phyloP scores from a whole-genome alignment of 2,329 filamentous ascomycete species.

The Endothia cerciana region DNA sequence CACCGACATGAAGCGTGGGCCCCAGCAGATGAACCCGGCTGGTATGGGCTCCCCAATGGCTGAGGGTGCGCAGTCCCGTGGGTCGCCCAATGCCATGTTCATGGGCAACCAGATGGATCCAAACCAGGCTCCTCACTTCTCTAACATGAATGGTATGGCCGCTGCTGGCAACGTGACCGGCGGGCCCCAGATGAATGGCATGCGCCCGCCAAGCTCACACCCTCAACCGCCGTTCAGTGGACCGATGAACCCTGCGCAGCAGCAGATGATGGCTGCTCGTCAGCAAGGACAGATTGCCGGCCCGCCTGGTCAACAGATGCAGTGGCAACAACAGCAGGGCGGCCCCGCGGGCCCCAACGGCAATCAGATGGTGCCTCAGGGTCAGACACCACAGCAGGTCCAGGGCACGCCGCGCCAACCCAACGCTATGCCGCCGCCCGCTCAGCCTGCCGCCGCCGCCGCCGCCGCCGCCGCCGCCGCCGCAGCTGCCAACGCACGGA shows the following conservation, averaged over 20 bases:
- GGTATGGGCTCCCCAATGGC: conserved; percentile 73
- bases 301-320: conserved; percentile 49
- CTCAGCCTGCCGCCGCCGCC: conserved; percentile 55
- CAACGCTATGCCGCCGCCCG: conserved; percentile 64
- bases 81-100: conserved; percentile 67
- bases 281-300: conserved; percentile 40
- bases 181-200: conserved; percentile 63
- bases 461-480: conserved; percentile 46
- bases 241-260: conserved; percentile 64
- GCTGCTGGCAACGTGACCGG: conserved; percentile 55
- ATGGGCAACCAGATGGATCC: conserved; percentile 67
- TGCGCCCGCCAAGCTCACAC: conserved; percentile 72
- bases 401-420: conserved; percentile 76
- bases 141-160: conserved; percentile 51
- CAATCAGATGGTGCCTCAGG: conserved; percentile 47
- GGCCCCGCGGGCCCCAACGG: conserved; percentile 44
- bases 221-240: conserved; percentile 58
- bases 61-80: conserved; percentile 68
- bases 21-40: conserved; percentile 71
- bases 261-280: conserved; percentile 62
- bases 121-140: conserved; percentile 60
- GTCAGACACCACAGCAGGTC: conserved; percentile 54
- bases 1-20: conserved; percentile 76
- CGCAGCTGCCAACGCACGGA: conserved; percentile 53
- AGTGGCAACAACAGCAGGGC: conserved; percentile 48